A percentile compares a stretch with the other conserved stretches of the same genome.
Conservation (phyloP, 2,329 filamentous ascomycete genomes). For the Pseudocercospora musae region DNA sequence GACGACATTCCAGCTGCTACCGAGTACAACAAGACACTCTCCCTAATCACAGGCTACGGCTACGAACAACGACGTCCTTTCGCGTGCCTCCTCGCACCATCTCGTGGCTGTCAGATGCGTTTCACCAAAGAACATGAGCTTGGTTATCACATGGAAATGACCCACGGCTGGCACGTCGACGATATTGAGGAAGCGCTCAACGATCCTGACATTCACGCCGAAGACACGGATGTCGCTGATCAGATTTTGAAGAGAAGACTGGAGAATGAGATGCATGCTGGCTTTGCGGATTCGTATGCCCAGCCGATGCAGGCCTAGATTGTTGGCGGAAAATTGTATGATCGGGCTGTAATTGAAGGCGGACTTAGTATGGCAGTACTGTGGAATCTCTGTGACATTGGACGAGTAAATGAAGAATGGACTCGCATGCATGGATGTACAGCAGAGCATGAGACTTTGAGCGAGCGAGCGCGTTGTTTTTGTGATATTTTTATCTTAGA, state of each 20-base stretch:
- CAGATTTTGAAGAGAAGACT: background rate
- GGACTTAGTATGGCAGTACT: too few species aligned
- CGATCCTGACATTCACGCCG: slow-evolving; percentile 7
- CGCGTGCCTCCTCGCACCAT: slow-evolving; percentile 45
- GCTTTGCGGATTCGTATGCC: background rate
- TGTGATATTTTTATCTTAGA: background rate
- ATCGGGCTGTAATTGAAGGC: too few species aligned
- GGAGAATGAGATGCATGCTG: background rate
- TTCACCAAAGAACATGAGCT: slow-evolving; percentile 59
- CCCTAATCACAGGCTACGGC: slow-evolving; percentile 54
- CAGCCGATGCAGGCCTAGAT: background rate
- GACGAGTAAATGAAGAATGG: background rate
- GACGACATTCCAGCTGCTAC: slow-evolving; percentile 9
- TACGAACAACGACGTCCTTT: slow-evolving; percentile 53
- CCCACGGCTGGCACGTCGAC: slow-evolving; percentile 41
- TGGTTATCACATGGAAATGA: slow-evolving; percentile 52
- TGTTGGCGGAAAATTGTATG: too few species aligned
- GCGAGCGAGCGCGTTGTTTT: background rate
- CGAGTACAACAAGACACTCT: slow-evolving; percentile 15
- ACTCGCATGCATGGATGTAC: background rate
- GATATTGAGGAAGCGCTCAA: slow-evolving; percentile 39
- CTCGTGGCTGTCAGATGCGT: slow-evolving; percentile 47
- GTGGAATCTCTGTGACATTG: too few species aligned
- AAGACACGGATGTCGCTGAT: background rate
- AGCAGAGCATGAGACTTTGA: background rate